Percentiles rank a stretch among this genome's conserved stretches.
phyloP scores from a whole-genome alignment of 495 filamentous ascomycete species.

The Cercophora sp. region DNA sequence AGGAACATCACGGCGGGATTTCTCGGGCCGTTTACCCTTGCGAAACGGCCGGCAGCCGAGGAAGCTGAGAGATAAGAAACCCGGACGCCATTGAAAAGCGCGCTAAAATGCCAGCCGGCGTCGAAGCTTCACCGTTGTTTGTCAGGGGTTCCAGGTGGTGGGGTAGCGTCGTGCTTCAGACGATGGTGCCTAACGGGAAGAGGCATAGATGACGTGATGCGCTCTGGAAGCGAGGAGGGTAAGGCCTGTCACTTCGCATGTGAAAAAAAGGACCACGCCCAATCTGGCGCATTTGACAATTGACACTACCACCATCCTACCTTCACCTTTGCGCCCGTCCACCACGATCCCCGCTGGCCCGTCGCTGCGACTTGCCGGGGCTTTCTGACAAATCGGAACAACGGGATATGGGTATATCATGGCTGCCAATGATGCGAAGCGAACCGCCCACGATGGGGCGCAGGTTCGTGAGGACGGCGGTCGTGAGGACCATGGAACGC shows the following conservation, averaged over 20 bases:
- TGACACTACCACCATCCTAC: too few species aligned
- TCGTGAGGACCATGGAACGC: background rate
- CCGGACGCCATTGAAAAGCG: background rate
- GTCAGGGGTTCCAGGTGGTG: background rate
- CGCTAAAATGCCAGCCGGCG: background rate
- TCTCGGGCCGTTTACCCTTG: conserved; percentile 18
- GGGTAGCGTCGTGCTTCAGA: background rate
- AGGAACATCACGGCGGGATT: conserved; percentile 5
- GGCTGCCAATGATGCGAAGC: conserved; percentile 5
- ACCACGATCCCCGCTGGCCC: too few species aligned
- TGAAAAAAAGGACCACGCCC: conserved; percentile 9
- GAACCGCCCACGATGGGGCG: background rate
- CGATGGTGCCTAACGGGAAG: background rate
- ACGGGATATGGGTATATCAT: background rate
- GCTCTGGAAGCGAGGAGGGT: too few species aligned
- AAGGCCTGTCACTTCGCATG: too few species aligned
- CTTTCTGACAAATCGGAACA: too few species aligned
- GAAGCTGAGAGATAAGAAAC: conserved; percentile 18
- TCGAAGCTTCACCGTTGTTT: background rate
- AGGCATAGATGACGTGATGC: background rate
- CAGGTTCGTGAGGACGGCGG: conserved; percentile 6
- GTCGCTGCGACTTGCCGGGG: too few species aligned
- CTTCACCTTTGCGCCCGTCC: too few species aligned
- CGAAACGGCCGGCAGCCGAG: conserved; percentile 9
- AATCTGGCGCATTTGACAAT: too few species aligned